These are phyloP conservation scores for Mucor mucedo DNA, from an alignment of 371 early-diverging fungal genomes.

Conservation along the genomic window DNA sequence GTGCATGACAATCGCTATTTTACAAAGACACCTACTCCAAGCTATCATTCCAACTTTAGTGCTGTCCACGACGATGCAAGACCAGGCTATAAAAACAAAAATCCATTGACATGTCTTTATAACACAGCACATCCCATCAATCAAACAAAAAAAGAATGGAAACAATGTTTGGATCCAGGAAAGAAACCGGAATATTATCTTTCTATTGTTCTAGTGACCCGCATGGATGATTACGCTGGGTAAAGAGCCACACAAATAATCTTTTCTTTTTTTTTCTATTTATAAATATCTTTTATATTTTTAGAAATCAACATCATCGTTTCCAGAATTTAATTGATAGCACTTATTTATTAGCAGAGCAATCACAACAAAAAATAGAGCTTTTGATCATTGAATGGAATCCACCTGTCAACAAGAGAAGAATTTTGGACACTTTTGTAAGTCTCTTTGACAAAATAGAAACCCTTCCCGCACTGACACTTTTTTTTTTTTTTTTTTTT, in stretches of 20 bases:
- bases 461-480: too few species aligned
- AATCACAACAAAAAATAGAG: slow-evolving; percentile 48
- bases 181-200: slow-evolving; percentile 30
- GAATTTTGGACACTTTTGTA: slow-evolving; percentile 48
- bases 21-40: neutral
- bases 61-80: neutral
- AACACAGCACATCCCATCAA: slow-evolving; percentile 24
- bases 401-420: slow-evolving; percentile 41
- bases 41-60: neutral
- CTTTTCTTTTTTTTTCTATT: neutral
- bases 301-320: slow-evolving; percentile 49
- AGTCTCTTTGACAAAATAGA: slow-evolving; percentile 4
- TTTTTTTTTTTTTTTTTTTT: too few species aligned
- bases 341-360: slow-evolving; percentile 44
- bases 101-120: slow-evolving; percentile 10
- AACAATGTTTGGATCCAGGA: slow-evolving; percentile 36
- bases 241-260: slow-evolving; percentile 4
- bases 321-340: slow-evolving; percentile 53
- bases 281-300: neutral
- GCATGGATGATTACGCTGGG: slow-evolving; percentile 57
- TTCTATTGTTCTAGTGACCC: slow-evolving; percentile 54
- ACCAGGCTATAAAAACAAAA: neutral
- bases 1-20: neutral
- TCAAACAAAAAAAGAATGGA: slow-evolving; percentile 34
- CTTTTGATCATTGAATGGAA: slow-evolving; percentile 53